Base-by-base conservation (phyloP, 257 asterid species). In the Solanum virginianum region DNA sequence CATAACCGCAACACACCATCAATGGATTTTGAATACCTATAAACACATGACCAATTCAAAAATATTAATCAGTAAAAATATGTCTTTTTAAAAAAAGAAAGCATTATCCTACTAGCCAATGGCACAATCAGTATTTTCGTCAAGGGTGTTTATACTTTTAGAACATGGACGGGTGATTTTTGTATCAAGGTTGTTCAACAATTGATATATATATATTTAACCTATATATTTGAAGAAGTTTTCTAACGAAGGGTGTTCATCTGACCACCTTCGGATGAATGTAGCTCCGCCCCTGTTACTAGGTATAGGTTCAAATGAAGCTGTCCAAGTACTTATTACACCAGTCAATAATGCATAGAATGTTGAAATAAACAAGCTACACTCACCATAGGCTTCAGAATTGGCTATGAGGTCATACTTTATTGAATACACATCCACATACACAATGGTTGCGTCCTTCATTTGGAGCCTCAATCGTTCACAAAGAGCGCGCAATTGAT, bases 1-100 rank as follows among this genome's bases (percentile, higher is more conserved):
- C 93, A 70, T 82, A 54, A 45, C 91, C 92, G 14, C 90, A 86
- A 12, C 93, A 91, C 1, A 89, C 88, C 90, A 81, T 85, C 24
- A 89, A 41, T n/a, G 93, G 89, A 63, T 89, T 43, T 17, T 71
- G 32, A 56, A 84, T 70, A 57, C 86, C 85, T 83, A 53, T 32
- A 18, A 22, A 1, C 32, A 29, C 56, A 20, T 8, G 13, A 1
- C 2, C 12, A 0, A 20, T 8, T 69, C 26, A 17, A 6, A 18
- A 8, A 8, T 36, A 7, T 17, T 15, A 69, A 36, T 69, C 24
- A 32, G 14, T 12, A 10, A 18, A 69, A 39, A 18, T 36, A 70
- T 4, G n/a, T 39, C 39, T 20, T 69, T 36, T 55, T 16, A 0
- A 53, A 53, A 3, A 29, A 32, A 32, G 36, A 16, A 36, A 15